phyloP scores from a whole-genome alignment of 1,284 basidiomycete genomes.

The Sanghuangporus weigelae region DNA sequence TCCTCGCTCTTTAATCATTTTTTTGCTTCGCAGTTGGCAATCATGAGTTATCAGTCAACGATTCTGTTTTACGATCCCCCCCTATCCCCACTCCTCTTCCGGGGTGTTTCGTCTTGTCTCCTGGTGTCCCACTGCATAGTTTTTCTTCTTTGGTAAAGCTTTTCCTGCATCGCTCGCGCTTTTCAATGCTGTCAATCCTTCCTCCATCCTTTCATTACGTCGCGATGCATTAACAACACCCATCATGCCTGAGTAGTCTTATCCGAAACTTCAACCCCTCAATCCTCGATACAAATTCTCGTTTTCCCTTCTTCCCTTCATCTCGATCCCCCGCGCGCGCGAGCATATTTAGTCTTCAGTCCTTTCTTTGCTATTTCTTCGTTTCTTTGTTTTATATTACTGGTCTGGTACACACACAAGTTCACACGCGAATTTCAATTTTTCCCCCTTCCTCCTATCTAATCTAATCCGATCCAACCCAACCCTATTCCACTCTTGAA shows the following conservation, averaged over 20 bases:
- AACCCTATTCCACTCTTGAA: too few relatives aligned
- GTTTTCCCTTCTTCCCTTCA: not conserved
- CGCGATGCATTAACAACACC: not conserved
- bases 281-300: not conserved
- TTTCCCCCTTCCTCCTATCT: not conserved
- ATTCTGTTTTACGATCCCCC: not conserved
- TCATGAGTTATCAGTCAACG: not conserved
- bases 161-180: not conserved
- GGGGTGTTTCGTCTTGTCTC: not conserved
- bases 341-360: too few relatives aligned
- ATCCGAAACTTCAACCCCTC: too few relatives aligned
- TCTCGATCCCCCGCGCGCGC: not conserved
- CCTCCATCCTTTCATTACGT: not conserved
- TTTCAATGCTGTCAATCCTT: too few relatives aligned
- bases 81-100: not conserved
- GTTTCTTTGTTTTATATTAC: not conserved
- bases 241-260: not conserved
- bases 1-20: not conserved
- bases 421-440: not conserved
- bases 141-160: not conserved
- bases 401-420: not conserved
- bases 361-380: not conserved
- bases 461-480: too few relatives aligned
- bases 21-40: not conserved
- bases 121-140: not conserved